Evolutionary conservation across 495 filamentous ascomycete genomes (phyloP), one percentile per base, ranked within the genome.

Genomic region (Parathielavia hyrcaniae): DNA sequence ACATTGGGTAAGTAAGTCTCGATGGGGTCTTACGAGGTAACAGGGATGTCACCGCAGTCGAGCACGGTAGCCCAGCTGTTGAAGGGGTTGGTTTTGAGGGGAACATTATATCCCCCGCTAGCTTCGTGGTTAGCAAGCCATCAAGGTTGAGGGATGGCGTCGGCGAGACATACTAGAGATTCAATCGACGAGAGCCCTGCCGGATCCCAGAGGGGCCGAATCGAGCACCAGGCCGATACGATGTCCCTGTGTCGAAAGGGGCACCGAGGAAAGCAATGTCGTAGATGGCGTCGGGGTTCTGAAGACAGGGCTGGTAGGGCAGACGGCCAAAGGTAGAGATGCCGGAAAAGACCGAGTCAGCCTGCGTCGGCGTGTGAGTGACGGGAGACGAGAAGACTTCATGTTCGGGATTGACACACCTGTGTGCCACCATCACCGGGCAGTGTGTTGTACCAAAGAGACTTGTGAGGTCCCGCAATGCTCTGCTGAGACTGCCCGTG

Each of bases 161-260:
- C 39, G 12, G 20, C 2, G 16, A 17, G 32, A 30, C 58, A 26
- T 70, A 75, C 73, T 77, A 86, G 40, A 85, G 76, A 62, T 86
- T 86, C 61, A 91, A 83, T 39, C 88, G 84, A 14, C 86, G 82
- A 39, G 86, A 89, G 52, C 87, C 90, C 57, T 89, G 86, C 47
- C 90, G 85, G 59, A 95, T 95, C 49, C 89, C 86, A 11, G 88
- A 87, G 17, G 90, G 90, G 0, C 89, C 90, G 68, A 93, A 93
- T 20, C 90, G 81, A 50, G 90, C 89, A n/a, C 87, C 86, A 68
- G 70, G 64, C 13, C 69, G 67, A 58, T 73, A 73, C 7, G 69
- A 69, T n/a, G 69, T 70, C 38, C 74, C 69, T 39, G 70, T 73
- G 52, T 77, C 69, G 46, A 70, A 74, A 5, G 71, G 69, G 38